These are phyloP conservation scores for Mortierella hygrophila DNA, from an alignment of 192 early-diverging fungal species.

Conservation along the genomic window DNA sequence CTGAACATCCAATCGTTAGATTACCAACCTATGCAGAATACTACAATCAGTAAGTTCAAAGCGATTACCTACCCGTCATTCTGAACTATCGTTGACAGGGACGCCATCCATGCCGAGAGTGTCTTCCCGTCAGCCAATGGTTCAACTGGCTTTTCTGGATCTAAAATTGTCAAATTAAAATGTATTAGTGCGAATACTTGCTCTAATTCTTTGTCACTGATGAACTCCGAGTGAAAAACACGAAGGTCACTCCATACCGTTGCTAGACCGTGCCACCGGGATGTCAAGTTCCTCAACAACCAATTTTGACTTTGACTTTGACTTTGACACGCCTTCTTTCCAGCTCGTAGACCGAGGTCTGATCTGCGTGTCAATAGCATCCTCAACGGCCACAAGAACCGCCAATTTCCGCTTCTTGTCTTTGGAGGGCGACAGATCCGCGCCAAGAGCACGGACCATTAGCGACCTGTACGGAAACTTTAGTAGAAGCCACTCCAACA, in stretches of 20 bases:
- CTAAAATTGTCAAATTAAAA: background rate
- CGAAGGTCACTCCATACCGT: background rate
- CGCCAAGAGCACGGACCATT: slow-evolving; percentile 8
- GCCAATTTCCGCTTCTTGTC: slow-evolving; percentile 36
- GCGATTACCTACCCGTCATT: slow-evolving; percentile 4
- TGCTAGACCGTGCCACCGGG: background rate
- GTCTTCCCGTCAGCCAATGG: background rate
- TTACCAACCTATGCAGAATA: background rate
- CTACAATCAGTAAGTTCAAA: background rate
- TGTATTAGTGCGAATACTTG: background rate
- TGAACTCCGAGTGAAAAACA: background rate
- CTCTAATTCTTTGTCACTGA: background rate
- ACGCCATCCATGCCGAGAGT: slow-evolving; percentile 13
- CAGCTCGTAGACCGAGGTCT: background rate
- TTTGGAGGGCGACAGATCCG: background rate
- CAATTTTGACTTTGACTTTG: background rate
- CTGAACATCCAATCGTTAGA: background rate
- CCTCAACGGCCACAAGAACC: slow-evolving; percentile 22
- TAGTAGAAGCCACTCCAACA: slow-evolving; percentile 35
- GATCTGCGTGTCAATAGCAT: slow-evolving; percentile 9
- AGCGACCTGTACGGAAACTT: slow-evolving; percentile 8
- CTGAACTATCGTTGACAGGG: slow-evolving; percentile 4
- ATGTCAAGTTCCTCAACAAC: background rate
- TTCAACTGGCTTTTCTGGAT: background rate
- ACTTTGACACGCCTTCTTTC: background rate